Conservation (phyloP, 176 grass and related monocot species). For the Eleusine indica region DNA sequence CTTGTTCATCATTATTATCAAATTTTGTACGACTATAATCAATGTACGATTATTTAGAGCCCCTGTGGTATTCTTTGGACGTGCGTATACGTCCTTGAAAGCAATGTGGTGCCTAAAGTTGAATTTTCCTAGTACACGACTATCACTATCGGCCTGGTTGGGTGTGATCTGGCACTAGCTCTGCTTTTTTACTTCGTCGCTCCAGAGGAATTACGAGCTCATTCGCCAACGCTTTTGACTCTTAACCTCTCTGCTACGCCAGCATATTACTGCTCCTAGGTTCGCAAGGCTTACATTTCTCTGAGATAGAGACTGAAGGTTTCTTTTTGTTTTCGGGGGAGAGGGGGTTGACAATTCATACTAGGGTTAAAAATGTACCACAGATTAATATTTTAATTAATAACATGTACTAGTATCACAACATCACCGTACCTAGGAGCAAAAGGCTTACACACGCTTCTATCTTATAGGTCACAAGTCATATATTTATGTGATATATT, state of each 20-base stretch:
- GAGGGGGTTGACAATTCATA: not conserved
- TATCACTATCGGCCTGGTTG: not conserved
- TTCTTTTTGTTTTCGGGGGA: not conserved
- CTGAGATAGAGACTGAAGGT: not conserved
- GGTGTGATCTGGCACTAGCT: not conserved
- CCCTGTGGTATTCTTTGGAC: no score
- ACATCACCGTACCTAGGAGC: no score
- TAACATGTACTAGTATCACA: no score
- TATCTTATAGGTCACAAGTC: no score
- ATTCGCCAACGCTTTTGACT: not conserved
- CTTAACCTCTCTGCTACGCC: not conserved
- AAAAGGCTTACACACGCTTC: no score
- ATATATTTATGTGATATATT: no score
- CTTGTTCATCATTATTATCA: no score
- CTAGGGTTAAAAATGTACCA: not conserved
- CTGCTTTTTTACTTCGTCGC: not conserved
- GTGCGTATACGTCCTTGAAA: no score
- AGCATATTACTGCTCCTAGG: no score
- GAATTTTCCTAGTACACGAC: not conserved
- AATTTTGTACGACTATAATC: no score
- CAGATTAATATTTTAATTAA: not conserved
- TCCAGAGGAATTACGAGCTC: not conserved
- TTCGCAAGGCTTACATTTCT: not conserved
- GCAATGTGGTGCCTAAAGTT: no score
- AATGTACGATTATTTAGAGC: no score